Evolutionary conservation across 805 yeast species (phyloP).

Genomic region (Candida namnaoensis): DNA sequence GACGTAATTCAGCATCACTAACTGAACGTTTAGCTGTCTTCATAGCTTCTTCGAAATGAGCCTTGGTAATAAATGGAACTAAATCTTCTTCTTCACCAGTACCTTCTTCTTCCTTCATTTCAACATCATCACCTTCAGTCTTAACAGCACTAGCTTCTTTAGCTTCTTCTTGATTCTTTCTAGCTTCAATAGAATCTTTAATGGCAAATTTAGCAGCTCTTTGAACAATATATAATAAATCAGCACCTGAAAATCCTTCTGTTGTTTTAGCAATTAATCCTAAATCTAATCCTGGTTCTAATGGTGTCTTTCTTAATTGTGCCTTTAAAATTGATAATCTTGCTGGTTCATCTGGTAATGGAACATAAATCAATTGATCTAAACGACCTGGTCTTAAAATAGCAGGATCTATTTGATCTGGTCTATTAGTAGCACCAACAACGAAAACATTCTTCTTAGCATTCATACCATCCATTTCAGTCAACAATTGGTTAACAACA

Average conservation of each 20-base stretch:
- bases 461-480: conserved; percentile 99
- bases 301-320: conserved; percentile 96
- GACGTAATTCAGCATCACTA: conserved; percentile 93
- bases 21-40: conserved; percentile 98
- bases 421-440: conserved; percentile 99
- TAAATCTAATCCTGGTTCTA: conserved; percentile 93
- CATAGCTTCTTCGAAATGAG: conserved; percentile 98
- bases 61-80: conserved; percentile 89
- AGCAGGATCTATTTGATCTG: conserved; percentile 99
- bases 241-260: conserved; percentile 99
- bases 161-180: conserved; percentile 20
- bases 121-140: conserved; percentile 42
- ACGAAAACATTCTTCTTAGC: conserved; percentile 98
- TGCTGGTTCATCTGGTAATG: conserved; percentile 93
- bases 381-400: conserved; percentile 97
- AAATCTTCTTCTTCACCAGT: conserved; percentile 78
- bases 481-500: conserved; percentile 90
- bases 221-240: conserved; percentile 92
- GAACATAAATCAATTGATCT: conserved; percentile 97
- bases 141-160: conserved; percentile 32
- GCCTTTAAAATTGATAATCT: conserved; percentile 90
- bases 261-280: conserved; percentile 86
- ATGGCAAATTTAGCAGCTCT: conserved; percentile 98
- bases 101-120: conserved; percentile 33
- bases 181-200: conserved; percentile 93